Conservation (phyloP, 2,329 filamentous ascomycete genomes). For the Alternaria ethzedia region DNA sequence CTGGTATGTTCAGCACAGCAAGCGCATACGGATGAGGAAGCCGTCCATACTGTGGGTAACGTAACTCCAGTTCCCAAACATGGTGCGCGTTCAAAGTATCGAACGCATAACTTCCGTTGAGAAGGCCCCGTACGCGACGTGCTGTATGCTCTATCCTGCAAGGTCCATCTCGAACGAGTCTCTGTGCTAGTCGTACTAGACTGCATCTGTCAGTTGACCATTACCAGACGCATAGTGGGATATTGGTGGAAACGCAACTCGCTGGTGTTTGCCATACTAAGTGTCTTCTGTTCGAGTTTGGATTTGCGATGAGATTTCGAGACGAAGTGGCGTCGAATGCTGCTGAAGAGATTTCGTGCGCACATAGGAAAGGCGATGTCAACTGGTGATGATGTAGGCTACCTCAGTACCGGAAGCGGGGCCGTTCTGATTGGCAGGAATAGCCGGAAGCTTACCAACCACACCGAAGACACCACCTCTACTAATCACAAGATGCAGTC, state of each 20-base stretch:
- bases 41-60: constrained; percentile 41
- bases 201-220: constrained; percentile 27
- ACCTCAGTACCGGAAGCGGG: constrained; percentile 3
- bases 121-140: constrained; percentile 41
- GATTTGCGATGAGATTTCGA: rapidly evolving
- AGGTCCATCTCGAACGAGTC: constrained; percentile 50
- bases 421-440: constrained; percentile 2
- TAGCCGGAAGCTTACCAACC: constrained; percentile 12
- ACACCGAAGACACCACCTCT: background rate
- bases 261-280: background rate
- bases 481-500: background rate
- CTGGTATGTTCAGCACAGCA: constrained; percentile 14
- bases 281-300: background rate
- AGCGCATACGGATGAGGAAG: background rate
- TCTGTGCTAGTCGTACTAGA: constrained; percentile 50
- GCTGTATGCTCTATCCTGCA: constrained; percentile 33
- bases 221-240: background rate
- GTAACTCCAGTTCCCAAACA: constrained; percentile 46
- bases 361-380: background rate
- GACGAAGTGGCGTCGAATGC: rapidly evolving
- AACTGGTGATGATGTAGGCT: constrained; percentile 6
- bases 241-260: background rate
- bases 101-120: constrained; percentile 41
- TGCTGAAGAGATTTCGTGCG: background rate
- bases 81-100: constrained; percentile 42